Evolutionary conservation across 177 flowering plant species (phyloP), one percentile per base, ranked within the genome.

Genomic region (Telopea speciosissima): DNA sequence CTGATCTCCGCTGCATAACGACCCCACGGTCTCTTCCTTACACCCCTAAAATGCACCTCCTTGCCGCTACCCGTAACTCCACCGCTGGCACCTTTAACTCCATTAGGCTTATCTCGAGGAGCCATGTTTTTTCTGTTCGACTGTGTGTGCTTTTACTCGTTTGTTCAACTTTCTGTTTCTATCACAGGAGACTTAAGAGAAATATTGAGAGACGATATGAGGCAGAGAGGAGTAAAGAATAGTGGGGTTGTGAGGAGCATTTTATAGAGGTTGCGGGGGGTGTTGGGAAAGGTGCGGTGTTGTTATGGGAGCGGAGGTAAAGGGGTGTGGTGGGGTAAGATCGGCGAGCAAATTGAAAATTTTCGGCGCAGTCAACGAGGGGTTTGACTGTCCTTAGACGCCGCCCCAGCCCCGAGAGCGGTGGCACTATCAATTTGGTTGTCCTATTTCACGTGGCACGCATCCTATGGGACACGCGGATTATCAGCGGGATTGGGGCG

Each of bases 1-100:
- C 97, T 79, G 67, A 92, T 92, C 85, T 92, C 97, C 10, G 96
- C 97, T 8, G 97, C 96, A 81, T 86, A 92, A 1, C 97, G 73
- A 0, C 96, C 93, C 93, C 96, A 89, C 24, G 94, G 97, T 73
- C 97, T 73, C 89, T 90, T 92, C 71, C 97, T 76, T 22, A 92
- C 97, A 6, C 97, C 97, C 23, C 97, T 79, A 68, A 80, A 92
- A 83, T 84, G 93, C 70, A 80, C 86, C 69, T 89, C 81, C 23
- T 70, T 73, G 6, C 66, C 81, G 21, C 40, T 62, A n/a, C 70
- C 59, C 7, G 59, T 40, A 56, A 3, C 24, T 54, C 58, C 58
- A 14, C 22, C 61, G 24, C 65, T 36, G 10, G 14, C 21, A 10
- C 21, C 73, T 31, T 75, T 75, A 62, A 49, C 70, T n/a, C 68